Percentiles rank a stretch among this genome's conserved stretches.
Evolutionary conservation across 1,139 yeast species (phyloP).

Genomic region (Williopsis jadinii): DNA sequence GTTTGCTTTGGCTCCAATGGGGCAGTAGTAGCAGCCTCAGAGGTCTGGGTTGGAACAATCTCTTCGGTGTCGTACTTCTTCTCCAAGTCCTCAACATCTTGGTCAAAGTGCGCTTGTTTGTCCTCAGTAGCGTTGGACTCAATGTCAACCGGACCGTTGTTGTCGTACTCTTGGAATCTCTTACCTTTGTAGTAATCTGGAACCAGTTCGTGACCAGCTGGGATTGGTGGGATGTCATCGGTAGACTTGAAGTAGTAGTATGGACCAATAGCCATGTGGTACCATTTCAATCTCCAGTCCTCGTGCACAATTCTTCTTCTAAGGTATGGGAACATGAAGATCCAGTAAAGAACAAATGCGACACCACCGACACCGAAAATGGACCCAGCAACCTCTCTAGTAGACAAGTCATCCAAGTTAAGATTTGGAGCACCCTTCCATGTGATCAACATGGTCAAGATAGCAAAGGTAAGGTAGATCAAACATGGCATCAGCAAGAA

Average conservation of each 20-base stretch:
- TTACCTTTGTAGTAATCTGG: constrained; percentile 64
- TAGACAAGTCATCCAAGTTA: constrained; percentile 43
- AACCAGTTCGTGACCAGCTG: constrained; percentile 47
- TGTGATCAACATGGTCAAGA: constrained; percentile 53
- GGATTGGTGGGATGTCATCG: constrained; percentile 60
- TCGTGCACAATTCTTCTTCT: constrained; percentile 51
- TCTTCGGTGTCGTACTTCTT: constrained; percentile 8
- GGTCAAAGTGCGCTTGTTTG: constrained; percentile 10
- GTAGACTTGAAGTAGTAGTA: constrained; percentile 45
- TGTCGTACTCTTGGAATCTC: constrained; percentile 28
- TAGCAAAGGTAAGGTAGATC: constrained; percentile 53
- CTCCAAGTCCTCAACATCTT: constrained; percentile 16
- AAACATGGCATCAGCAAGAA: constrained; percentile 52
- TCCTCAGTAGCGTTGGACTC: constrained; percentile 4
- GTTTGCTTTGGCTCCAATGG: constrained; percentile 24
- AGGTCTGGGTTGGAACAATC: not conserved
- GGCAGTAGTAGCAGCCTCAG: constrained; percentile 1
- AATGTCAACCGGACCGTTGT: constrained; percentile 5
- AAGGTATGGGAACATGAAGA: constrained; percentile 57
- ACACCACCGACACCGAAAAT: constrained; percentile 59
- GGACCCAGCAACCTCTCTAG: constrained; percentile 46
- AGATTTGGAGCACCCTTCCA: constrained; percentile 75
- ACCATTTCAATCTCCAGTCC: constrained; percentile 64
- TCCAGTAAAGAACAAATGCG: constrained; percentile 42
- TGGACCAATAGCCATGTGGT: constrained; percentile 54